These are phyloP conservation scores for Paecilomyces formosus DNA, from an alignment of 2,329 filamentous ascomycete species.

Conservation along the genomic window DNA sequence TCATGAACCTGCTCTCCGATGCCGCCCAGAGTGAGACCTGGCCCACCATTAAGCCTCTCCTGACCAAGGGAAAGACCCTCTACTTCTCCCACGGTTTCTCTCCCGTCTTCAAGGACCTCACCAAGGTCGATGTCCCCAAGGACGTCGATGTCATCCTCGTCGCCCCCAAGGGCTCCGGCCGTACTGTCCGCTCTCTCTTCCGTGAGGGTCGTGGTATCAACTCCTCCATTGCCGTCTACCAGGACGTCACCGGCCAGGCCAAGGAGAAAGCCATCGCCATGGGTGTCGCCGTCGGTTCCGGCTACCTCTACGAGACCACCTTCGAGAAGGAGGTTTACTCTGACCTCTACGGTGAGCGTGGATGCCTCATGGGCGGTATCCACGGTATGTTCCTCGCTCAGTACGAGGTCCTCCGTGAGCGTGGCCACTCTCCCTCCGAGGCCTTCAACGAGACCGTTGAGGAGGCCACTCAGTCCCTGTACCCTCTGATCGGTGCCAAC, in stretches of 20 bases:
- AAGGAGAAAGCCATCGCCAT: constrained; percentile 97
- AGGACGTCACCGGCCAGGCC: constrained; percentile 96
- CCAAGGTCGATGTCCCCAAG: constrained; percentile 92
- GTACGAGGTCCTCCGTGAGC: constrained; percentile 99
- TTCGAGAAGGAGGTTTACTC: constrained; percentile 99
- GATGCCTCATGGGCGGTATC: constrained; percentile 99
- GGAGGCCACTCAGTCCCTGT: constrained; percentile 96
- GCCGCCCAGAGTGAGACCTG: constrained; percentile 98
- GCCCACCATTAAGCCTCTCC: constrained; percentile 94
- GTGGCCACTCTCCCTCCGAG: constrained; percentile 93
- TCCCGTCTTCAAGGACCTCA: constrained; percentile 98
- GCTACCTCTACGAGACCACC: constrained; percentile 99
- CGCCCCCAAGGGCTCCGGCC: constrained; percentile 97
- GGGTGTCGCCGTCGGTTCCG: constrained; percentile 92
- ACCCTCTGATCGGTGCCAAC: constrained; percentile 93
- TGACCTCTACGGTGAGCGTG: constrained; percentile 98
- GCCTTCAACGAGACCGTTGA: constrained; percentile 99
- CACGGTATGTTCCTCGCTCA: constrained; percentile 99
- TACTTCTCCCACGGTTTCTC: constrained; percentile 99
- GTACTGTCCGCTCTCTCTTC: constrained; percentile 98
- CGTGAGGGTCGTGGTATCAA: constrained; percentile 99
- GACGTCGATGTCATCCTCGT: constrained; percentile 99
- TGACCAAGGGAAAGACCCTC: constrained; percentile 99
- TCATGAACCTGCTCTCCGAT: constrained; percentile 99
- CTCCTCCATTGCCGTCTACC: constrained; percentile 96